A percentile compares a stretch with the other conserved stretches of the same genome.
These are phyloP conservation scores for Fonsecaea pedrosoi DNA, from an alignment of 2,329 filamentous ascomycete species.

Conservation along the genomic window DNA sequence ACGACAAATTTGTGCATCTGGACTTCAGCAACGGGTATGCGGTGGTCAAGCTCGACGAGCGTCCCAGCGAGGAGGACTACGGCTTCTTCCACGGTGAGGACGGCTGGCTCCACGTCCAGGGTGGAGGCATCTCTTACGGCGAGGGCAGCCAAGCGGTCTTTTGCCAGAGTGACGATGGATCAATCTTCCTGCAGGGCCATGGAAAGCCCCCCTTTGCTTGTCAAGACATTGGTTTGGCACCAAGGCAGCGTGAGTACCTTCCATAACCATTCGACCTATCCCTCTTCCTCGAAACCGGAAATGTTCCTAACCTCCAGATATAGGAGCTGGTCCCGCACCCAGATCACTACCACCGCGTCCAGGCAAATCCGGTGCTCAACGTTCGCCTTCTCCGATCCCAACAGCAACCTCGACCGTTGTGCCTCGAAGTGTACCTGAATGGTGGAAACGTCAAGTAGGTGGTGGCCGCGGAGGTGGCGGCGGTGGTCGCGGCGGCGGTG, in stretches of 20 bases:
- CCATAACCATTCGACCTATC: neutral
- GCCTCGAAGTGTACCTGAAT: neutral
- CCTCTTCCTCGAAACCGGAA: neutral
- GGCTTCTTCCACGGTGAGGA: neutral
- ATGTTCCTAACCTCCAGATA: neutral
- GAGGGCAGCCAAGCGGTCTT: constrained; percentile 1
- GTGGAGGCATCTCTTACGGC: neutral
- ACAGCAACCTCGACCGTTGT: neutral
- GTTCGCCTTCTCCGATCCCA: neutral
- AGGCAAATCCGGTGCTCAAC: neutral
- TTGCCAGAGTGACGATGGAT: neutral
- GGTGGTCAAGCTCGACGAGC: neutral
- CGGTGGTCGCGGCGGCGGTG: neutral
- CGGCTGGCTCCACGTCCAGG: neutral
- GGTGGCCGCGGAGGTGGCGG: neutral
- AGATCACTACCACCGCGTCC: neutral
- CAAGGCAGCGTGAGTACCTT: neutral
- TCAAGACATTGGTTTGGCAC: constrained; percentile 2
- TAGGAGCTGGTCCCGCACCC: neutral
- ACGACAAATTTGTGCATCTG: neutral
- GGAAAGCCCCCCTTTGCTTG: neutral
- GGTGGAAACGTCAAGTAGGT: neutral
- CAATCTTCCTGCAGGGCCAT: neutral
- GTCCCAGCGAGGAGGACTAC: neutral
- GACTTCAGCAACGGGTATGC: constrained; percentile 1